Evolutionary conservation across 2,329 filamentous ascomycete genomes (phyloP).

Genomic region (Metarhizium guizhouense): DNA sequence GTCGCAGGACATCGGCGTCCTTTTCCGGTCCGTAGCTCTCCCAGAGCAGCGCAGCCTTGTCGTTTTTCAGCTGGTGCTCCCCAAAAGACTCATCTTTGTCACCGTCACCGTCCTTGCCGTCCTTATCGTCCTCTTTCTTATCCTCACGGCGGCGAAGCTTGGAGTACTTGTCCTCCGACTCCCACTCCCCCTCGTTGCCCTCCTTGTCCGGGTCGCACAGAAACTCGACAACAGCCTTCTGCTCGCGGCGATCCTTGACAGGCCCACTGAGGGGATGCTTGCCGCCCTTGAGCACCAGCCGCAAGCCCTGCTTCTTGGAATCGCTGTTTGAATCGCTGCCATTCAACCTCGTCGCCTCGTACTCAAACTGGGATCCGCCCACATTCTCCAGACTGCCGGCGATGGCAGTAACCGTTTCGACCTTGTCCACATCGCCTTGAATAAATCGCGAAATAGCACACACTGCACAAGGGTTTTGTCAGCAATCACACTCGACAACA

Average conservation of each 20-base stretch:
- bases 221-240: conserved; percentile 78
- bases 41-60: conserved; percentile 61
- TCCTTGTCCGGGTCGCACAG: conserved; percentile 65
- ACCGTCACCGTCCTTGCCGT: conserved; percentile 25
- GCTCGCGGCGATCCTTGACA: conserved; percentile 41
- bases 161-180: conserved; percentile 32
- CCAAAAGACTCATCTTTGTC: conserved; percentile 30
- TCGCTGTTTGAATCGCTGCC: conserved; percentile 55
- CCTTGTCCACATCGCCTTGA: conserved; percentile 36
- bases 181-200: conserved; percentile 64
- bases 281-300: conserved; percentile 58
- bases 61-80: conserved; percentile 44
- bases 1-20: conserved; percentile 53
- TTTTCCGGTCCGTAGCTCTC: conserved; percentile 58
- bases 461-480: conserved; percentile 35
- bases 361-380: conserved; percentile 53
- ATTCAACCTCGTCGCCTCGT: conserved; percentile 57
- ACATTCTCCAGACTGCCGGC: conserved; percentile 58
- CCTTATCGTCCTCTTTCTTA: conserved; percentile 13
- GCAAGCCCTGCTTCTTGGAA: conserved; percentile 60
- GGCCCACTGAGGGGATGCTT: conserved; percentile 42
- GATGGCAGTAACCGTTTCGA: conserved; percentile 58
- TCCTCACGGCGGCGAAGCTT: conserved; percentile 14
- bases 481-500: neutral
- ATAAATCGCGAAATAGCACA: conserved; percentile 63